Evolutionary conservation across 116 monocot species (phyloP).

Genomic region (Zostera marina): DNA sequence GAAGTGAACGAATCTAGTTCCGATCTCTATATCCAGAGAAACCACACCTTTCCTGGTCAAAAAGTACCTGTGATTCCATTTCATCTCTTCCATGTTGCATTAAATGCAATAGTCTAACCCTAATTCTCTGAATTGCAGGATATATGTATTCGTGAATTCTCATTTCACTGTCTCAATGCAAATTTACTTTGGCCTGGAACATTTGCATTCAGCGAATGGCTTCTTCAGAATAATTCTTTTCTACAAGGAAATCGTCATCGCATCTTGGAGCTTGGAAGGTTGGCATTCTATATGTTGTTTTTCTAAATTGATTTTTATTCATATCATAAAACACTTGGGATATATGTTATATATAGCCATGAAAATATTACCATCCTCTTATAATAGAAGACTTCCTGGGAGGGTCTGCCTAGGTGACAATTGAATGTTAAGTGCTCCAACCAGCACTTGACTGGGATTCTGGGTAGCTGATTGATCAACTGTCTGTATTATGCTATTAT

Average conservation of each 20-base stretch:
- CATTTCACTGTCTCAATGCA: slow-evolving; percentile 65
- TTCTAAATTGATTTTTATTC: background rate
- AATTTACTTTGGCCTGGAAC: slow-evolving; percentile 81
- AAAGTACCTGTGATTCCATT: background rate
- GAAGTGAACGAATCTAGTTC: too few relatives aligned
- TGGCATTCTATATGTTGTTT: background rate
- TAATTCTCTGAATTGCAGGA: slow-evolving; percentile 22
- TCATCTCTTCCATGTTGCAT: background rate
- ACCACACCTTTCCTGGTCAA: background rate
- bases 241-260: background rate
- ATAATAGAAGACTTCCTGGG: too few relatives aligned
- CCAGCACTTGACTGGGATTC: too few relatives aligned
- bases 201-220: slow-evolving; percentile 61
- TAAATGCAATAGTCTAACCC: background rate
- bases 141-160: slow-evolving; percentile 49
- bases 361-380: too few relatives aligned
- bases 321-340: background rate
- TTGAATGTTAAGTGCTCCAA: too few relatives aligned
- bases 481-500: too few relatives aligned
- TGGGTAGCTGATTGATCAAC: too few relatives aligned
- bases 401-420: too few relatives aligned
- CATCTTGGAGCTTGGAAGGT: slow-evolving; percentile 6
- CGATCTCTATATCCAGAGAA: background rate
- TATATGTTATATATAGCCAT: background rate
- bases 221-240: slow-evolving; percentile 26